Evolutionary conservation across 306 rosid species (phyloP), one percentile per base, ranked within the genome.

Genomic region (Lathyrus tuberosus): DNA sequence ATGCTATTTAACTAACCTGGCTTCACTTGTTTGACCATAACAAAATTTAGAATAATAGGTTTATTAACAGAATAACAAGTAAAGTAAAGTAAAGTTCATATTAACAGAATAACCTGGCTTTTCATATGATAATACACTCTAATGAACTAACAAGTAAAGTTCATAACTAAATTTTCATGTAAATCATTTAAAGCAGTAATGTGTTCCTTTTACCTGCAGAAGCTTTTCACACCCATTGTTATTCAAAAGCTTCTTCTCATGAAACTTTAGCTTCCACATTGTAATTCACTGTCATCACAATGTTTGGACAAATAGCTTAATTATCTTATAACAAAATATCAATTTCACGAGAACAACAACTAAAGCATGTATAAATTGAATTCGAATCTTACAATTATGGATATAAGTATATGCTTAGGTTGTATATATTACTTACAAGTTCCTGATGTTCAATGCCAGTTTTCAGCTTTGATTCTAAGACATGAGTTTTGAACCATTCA

Each of bases 181-280:
- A 76, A 57, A 57, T 37, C 40, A 28, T 24, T 24, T 10, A 49
- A 59, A 33, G 61, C 47, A 64, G 40, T 38, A 71, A 46, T 44
- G 41, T 14, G 46, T 66, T 78, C n/a, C 38, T 79, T 63, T 63
- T 79, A 90, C 98, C 96, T 88, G 72, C 93, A 93, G 72, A 93
- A 82, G 77, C 89, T 93, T 81, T 90, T 81, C 73, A 90, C 97
- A 48, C 97, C 98, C 52, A 88, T 85, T n/a, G 67, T 90, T 88
- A 81, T 86, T 90, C 82, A 93, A 65, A 18, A 93, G 88, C 88
- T 85, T 93, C 70, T 86, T 75, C 84, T 93, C 97, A 35, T 88
- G 98, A 65, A 71, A 79, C 77, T 85, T 93, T 1, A 93, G 85
- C 87, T 80, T 75, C 90, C 98, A 88, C 98, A 90, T 86, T 52